Evolutionary conservation across 108 stramenopile genomes (phyloP), one percentile per base, ranked within the genome.

Genomic region (Craspedostauros australis): DNA sequence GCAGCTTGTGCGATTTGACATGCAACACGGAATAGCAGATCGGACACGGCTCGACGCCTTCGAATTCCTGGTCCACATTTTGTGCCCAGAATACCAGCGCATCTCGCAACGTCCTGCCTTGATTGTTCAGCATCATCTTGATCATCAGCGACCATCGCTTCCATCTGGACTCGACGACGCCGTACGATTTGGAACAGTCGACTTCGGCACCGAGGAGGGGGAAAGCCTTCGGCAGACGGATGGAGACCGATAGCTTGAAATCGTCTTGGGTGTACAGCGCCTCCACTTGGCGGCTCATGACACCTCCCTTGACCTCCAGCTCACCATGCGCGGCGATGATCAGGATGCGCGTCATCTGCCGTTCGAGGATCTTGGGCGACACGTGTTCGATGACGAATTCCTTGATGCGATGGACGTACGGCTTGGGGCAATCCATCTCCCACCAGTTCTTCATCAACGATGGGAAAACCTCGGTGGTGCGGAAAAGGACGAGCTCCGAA

Each of bases 31-130:
- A 83, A 56, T 97, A 99, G 65, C 98, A 99, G 28, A 99, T 87
- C 3, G 96, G 96, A 62, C 98, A 99, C 12, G 98, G 96, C 60
- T 98, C 96, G n/a, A 98, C 87, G 9, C 98, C 98, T 41, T 95
- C 95, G 49, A 98, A 96, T 66, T 97, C 96, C 64, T 93, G 88
- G 59, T 99, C 95, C 1, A 97, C 82, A 57, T 97, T 96, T 64
- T 90, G 68, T 64, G 94, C 95, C 98, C 98, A 99, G 16, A 96
- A 60, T 39, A 92, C 34, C 15, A 99, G 62, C 8, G 98, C 98
- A 50, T 95, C 96, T 2, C 88, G 64, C 48, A 93, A 48, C 14
- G 77, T 77, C 34, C 91, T 86, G 54, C 84, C 85, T 46, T 88
- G 86, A 58, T 77, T 81, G 68, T 89, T 89, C 18, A 93, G 60